Conservation (phyloP, 768 basidiomycete genomes). For the Omphalotus guepiniiformis region DNA sequence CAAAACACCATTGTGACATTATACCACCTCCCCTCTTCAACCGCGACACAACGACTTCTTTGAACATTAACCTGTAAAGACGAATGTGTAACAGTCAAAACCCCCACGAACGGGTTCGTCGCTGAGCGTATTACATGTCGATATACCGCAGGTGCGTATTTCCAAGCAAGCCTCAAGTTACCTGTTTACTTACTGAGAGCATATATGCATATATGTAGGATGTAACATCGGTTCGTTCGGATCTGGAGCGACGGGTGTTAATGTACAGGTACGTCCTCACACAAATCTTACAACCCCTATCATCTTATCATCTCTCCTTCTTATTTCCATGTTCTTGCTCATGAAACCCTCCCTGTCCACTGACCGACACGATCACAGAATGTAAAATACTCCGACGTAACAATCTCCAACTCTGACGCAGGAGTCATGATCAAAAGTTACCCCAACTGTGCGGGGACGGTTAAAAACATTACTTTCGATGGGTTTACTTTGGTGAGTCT, state of each 20-base stretch:
- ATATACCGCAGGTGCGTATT: slow-evolving; percentile 11
- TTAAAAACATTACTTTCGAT: slow-evolving; percentile 18
- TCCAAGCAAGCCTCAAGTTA: too few relatives aligned
- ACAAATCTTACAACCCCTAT: too few relatives aligned
- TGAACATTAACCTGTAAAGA: too few relatives aligned
- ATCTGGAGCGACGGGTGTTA: slow-evolving; percentile 15
- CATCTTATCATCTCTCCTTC: background rate
- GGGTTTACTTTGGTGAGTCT: slow-evolving; percentile 13
- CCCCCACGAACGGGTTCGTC: slow-evolving; percentile 22
- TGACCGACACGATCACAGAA: too few relatives aligned
- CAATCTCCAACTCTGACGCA: slow-evolving; percentile 18
- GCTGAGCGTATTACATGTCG: slow-evolving; percentile 15
- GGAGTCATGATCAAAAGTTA: slow-evolving; percentile 21
- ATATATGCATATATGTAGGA: slow-evolving; percentile 1
- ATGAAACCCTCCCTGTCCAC: too few relatives aligned
- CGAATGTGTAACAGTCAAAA: slow-evolving; percentile 30
- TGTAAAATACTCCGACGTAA: slow-evolving; percentile 19
- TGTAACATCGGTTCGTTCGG: slow-evolving; percentile 23
- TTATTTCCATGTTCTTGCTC: too few relatives aligned
- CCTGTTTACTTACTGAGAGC: background rate
- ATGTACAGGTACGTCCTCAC: slow-evolving; percentile 10
- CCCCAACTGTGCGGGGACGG: slow-evolving; percentile 17
- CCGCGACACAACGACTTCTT: too few relatives aligned
- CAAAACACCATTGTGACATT: too few relatives aligned
- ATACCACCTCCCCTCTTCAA: too few relatives aligned